These are phyloP conservation scores for Mortierella sp. DNA, from an alignment of 371 early-diverging fungal genomes.

Conservation along the genomic window DNA sequence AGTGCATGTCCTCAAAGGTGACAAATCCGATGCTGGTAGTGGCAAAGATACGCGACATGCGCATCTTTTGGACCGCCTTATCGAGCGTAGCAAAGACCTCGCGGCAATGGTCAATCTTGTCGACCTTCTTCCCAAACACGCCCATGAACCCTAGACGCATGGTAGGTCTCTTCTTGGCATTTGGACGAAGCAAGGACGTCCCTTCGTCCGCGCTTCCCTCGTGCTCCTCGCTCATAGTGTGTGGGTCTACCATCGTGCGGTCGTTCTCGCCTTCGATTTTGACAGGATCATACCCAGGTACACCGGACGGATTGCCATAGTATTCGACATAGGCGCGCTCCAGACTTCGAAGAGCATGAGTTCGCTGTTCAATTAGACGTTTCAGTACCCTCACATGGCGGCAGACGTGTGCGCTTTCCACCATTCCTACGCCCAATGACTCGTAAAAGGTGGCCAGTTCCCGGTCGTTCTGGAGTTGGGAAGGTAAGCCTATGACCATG, in stretches of 20 bases:
- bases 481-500: conserved; percentile 70
- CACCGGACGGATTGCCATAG: conserved; percentile 41
- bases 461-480: conserved; percentile 60
- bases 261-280: conserved; percentile 37
- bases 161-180: conserved; percentile 32
- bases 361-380: conserved; percentile 53
- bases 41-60: conserved; percentile 34
- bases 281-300: conserved; percentile 51
- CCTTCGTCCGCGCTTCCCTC: conserved; percentile 16
- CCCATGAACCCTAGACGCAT: conserved; percentile 54
- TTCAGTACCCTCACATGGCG: conserved; percentile 62
- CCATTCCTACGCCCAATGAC: conserved; percentile 64
- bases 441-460: conserved; percentile 70
- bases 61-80: conserved; percentile 55
- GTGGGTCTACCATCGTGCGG: conserved; percentile 10
- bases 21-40: conserved; percentile 70
- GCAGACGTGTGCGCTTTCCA: conserved; percentile 69
- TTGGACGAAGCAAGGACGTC: conserved; percentile 25
- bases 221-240: not conserved
- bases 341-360: conserved; percentile 45
- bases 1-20: conserved; percentile 66
- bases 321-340: conserved; percentile 54
- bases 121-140: conserved; percentile 55
- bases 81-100: conserved; percentile 57
- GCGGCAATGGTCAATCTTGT: conserved; percentile 48